Evolutionary conservation across 768 basidiomycete genomes (phyloP).

Genomic region (Saitozyma sp.): DNA sequence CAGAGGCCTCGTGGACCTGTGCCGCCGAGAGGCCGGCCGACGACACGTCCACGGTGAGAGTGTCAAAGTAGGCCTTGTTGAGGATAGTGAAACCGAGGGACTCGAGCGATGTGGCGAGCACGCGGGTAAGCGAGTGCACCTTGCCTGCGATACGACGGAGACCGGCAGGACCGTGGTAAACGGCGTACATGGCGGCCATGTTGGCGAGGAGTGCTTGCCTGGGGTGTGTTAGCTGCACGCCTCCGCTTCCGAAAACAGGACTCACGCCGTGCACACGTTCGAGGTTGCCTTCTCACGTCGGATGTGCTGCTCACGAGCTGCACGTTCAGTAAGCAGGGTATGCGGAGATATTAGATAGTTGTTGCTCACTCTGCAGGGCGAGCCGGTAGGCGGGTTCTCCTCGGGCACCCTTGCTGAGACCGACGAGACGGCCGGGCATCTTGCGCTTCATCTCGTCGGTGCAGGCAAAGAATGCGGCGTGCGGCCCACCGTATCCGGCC

Average conservation of each 20-base stretch:
- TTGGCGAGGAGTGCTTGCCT: conserved; percentile 92
- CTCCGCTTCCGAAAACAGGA: neutral
- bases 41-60: conserved; percentile 64
- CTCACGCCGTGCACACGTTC: conserved; percentile 87
- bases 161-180: conserved; percentile 91
- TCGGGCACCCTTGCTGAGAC: conserved; percentile 77
- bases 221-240: neutral
- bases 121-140: conserved; percentile 82
- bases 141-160: conserved; percentile 80
- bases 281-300: conserved; percentile 97
- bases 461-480: conserved; percentile 95
- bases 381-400: conserved; percentile 88
- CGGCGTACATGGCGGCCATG: conserved; percentile 95
- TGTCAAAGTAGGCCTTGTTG: conserved; percentile 83
- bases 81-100: conserved; percentile 70
- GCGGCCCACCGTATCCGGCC: conserved; percentile 94
- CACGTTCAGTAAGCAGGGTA: neutral
- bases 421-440: conserved; percentile 97
- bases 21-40: conserved; percentile 58
- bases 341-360: neutral
- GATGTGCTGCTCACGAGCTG: conserved; percentile 94
- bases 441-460: conserved; percentile 89
- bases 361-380: conserved; percentile 81
- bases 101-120: conserved; percentile 69
- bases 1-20: conserved; percentile 67